phyloP scores from a whole-genome alignment of 352 stramenopile species.

The Globisporangium camurandrum region DNA sequence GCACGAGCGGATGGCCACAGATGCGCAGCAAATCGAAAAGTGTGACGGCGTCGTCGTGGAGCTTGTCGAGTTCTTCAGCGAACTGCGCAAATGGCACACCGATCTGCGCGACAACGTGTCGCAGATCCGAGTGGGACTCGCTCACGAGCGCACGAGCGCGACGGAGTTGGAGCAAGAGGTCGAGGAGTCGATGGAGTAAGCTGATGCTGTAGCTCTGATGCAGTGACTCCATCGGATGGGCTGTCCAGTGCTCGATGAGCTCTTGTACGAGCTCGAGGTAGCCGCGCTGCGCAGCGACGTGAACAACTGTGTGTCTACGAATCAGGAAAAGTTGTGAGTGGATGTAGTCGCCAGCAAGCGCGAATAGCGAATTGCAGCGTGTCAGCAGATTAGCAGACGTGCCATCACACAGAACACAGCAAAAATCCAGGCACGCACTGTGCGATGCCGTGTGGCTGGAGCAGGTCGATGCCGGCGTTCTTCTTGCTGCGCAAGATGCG shows the following conservation, averaged over 20 bases:
- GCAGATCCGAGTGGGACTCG: conserved; percentile 49
- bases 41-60: conserved; percentile 42
- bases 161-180: conserved; percentile 41
- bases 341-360: too few species aligned
- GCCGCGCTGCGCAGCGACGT: conserved; percentile 60
- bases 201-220: conserved; percentile 61
- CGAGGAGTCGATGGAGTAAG: conserved; percentile 37
- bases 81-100: conserved; percentile 58
- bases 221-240: conserved; percentile 49
- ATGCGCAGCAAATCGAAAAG: conserved; percentile 62
- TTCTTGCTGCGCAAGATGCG: conserved; percentile 47
- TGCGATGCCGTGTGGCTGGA: conserved; percentile 53
- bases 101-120: conserved; percentile 37
- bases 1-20: conserved; percentile 59
- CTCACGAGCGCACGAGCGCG: conserved; percentile 43
- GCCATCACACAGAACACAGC: neutral
- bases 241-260: conserved; percentile 50
- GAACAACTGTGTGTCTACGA: conserved; percentile 43
- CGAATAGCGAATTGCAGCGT: too few species aligned
- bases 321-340: too few species aligned
- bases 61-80: conserved; percentile 54
- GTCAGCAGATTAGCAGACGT: too few species aligned
- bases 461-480: conserved; percentile 47
- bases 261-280: conserved; percentile 57
- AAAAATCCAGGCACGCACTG: conserved; percentile 24